A percentile compares a stretch with the other conserved stretches of the same genome.
Evolutionary conservation across 2,329 filamentous ascomycete genomes (phyloP).

Genomic region (Gliomastix tumulicola): DNA sequence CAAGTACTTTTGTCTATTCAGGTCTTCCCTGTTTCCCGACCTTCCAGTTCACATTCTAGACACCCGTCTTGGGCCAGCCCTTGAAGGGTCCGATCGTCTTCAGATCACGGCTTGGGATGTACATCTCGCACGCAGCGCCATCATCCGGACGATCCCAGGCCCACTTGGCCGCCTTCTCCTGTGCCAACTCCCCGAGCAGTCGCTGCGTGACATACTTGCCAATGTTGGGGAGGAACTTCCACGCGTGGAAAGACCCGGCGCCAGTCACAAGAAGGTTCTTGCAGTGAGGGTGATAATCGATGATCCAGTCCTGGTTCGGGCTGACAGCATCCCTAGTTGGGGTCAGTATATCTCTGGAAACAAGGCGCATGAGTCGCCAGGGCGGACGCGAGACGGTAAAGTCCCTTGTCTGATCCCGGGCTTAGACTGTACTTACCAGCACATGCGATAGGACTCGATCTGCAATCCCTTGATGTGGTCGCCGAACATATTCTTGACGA

Average conservation of each 20-base stretch:
- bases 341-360: too few relatives aligned
- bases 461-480: neutral
- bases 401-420: neutral
- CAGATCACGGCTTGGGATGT: neutral
- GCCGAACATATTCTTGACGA: neutral
- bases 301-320: constrained; percentile 55
- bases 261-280: constrained; percentile 51
- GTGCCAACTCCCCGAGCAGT: neutral
- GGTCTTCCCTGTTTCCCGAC: too few relatives aligned
- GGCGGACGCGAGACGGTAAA: too few relatives aligned
- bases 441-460: constrained; percentile 14
- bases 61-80: too few relatives aligned
- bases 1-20: too few relatives aligned
- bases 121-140: neutral
- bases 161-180: neutral
- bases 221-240: constrained; percentile 42
- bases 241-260: constrained; percentile 57
- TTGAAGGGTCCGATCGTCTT: too few relatives aligned
- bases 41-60: too few relatives aligned
- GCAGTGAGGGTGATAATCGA: constrained; percentile 42
- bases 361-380: too few relatives aligned
- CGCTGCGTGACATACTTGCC: neutral
- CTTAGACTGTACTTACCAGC: constrained; percentile 39
- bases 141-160: neutral
- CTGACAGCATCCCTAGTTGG: constrained; percentile 56